Percentiles rank a stretch among this genome's conserved stretches.
These are phyloP conservation scores for Raddia distichophylla DNA, from an alignment of 176 grass and related monocot species.

Conservation along the genomic window DNA sequence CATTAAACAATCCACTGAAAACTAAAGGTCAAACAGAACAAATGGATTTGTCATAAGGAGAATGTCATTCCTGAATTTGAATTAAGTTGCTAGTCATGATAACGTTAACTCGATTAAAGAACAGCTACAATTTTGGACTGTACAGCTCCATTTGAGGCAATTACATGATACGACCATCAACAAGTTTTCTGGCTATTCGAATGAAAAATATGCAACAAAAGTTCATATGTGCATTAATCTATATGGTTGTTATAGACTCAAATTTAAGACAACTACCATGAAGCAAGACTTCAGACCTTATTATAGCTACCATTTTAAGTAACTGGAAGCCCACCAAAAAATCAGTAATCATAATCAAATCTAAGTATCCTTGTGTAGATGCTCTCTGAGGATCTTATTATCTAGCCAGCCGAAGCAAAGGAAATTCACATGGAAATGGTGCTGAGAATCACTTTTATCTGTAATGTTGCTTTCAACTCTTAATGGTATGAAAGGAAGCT, in stretches of 20 bases:
- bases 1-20: not conserved
- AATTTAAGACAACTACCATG: not conserved
- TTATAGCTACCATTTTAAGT: not conserved
- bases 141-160: not conserved
- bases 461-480: constrained; percentile 1
- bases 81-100: not conserved
- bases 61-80: not conserved
- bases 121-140: not conserved
- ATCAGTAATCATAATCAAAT: not conserved
- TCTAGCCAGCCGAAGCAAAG: constrained; percentile 11
- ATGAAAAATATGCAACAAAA: not conserved
- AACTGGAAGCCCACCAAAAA: not conserved
- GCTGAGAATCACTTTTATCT: not conserved
- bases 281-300: not conserved
- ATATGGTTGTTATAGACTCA: not conserved
- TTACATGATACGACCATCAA: not conserved
- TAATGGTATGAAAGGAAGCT: not conserved
- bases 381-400: not conserved
- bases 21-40: not conserved
- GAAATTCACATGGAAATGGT: constrained; percentile 28
- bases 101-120: not conserved
- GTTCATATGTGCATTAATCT: not conserved
- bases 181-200: not conserved
- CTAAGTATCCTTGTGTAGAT: not conserved
- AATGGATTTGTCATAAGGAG: not conserved